Conservation (phyloP, 1,284 basidiomycete species). For the Gomphus bonarii region DNA sequence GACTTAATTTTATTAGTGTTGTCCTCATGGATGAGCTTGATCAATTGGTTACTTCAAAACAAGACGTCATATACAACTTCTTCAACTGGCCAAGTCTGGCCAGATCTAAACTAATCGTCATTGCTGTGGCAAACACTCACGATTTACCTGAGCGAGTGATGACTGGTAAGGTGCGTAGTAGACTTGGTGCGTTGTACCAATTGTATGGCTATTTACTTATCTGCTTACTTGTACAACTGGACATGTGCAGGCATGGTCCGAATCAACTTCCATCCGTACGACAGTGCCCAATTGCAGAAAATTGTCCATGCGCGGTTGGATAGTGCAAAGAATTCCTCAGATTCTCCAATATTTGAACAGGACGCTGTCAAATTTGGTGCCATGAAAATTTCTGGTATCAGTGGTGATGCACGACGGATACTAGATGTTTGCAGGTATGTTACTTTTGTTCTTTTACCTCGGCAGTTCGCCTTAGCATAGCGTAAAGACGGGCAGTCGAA, state of each 20-base stretch:
- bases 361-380: conserved; percentile 87
- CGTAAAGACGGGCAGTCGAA: conserved; percentile 69
- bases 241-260: conserved; percentile 71
- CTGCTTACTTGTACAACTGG: background rate
- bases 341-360: conserved; percentile 36
- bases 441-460: background rate
- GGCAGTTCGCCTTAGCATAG: background rate
- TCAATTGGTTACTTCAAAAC: conserved; percentile 90
- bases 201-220: background rate
- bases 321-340: conserved; percentile 42
- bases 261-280: conserved; percentile 93
- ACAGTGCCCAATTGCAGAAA: conserved; percentile 67
- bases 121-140: conserved; percentile 98
- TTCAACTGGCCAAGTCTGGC: conserved; percentile 97
- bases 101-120: conserved; percentile 82
- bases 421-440: conserved; percentile 82
- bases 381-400: conserved; percentile 86
- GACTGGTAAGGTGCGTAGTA: conserved; percentile 84
- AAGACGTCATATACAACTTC: conserved; percentile 98
- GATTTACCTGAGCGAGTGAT: conserved; percentile 93
- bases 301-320: conserved; percentile 80
- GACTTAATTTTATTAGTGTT: conserved; percentile 43
- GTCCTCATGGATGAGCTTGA: conserved; percentile 98
- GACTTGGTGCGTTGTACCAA: conserved; percentile 54
- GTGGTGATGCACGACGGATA: conserved; percentile 89